Conservation (phyloP, 163 green algal species). For the Volvox carteri region DNA sequence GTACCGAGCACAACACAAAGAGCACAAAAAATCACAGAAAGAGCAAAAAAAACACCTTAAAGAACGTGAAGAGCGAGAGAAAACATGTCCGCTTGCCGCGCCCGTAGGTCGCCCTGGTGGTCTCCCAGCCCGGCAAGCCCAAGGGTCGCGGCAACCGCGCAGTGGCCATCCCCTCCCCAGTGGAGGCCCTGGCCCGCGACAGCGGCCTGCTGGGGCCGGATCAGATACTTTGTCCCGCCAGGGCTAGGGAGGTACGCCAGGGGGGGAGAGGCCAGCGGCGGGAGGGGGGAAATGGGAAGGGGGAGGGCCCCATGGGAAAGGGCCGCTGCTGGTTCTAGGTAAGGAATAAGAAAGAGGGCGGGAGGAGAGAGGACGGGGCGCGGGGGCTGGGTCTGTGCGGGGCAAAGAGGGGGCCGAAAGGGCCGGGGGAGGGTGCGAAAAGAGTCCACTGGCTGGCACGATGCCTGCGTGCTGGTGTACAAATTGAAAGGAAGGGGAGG, state of each 20-base stretch:
- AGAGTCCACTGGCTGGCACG: no score
- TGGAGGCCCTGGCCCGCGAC: slow-evolving; percentile 79
- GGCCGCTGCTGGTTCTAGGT: no score
- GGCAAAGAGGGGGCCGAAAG: background rate
- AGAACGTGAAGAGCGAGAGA: no score
- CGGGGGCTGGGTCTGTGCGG: background rate
- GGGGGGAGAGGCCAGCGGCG: background rate
- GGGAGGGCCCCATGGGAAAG: background rate
- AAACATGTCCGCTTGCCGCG: no score
- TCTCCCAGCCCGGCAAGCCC: slow-evolving; percentile 91
- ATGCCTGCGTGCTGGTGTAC: no score
- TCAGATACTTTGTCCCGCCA: slow-evolving; percentile 47
- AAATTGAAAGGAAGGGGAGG: no score
- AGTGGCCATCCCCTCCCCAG: slow-evolving; percentile 79
- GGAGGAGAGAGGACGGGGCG: background rate
- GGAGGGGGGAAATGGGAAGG: background rate
- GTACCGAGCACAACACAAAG: no score
- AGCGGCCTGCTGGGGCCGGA: slow-evolving; percentile 73
- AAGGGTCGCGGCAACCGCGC: slow-evolving; percentile 82
- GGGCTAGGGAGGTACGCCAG: slow-evolving; percentile 56
- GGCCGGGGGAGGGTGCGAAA: background rate
- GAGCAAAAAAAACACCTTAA: no score
- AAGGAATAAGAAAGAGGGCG: background rate
- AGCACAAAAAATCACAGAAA: no score
- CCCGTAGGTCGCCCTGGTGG: slow-evolving; percentile 88